Conservation (phyloP, 2,329 filamentous ascomycete genomes). For the Phoma sp. region DNA sequence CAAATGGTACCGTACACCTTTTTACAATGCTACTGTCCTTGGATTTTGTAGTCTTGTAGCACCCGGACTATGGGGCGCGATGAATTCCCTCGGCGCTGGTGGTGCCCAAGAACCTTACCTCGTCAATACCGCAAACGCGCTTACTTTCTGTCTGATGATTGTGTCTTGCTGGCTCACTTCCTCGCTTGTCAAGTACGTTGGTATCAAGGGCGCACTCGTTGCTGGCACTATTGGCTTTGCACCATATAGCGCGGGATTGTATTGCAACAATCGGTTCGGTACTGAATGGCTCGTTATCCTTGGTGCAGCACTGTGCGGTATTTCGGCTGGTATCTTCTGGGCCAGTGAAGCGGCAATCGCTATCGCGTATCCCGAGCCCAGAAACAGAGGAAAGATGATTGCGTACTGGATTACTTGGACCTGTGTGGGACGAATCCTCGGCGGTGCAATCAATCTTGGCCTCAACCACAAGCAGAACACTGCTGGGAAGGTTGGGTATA, state of each 20-base stretch:
- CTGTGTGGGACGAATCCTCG: constrained; percentile 60
- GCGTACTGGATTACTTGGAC: constrained; percentile 59
- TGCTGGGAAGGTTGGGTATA: constrained; percentile 53
- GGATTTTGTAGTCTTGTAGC: constrained; percentile 72
- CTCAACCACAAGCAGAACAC: constrained; percentile 53
- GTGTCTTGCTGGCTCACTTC: constrained; percentile 19
- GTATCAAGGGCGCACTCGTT: constrained; percentile 20
- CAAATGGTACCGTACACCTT: constrained; percentile 72
- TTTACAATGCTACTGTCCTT: constrained; percentile 73
- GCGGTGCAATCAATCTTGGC: constrained; percentile 57
- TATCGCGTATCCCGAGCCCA: constrained; percentile 18
- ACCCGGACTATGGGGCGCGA: constrained; percentile 26
- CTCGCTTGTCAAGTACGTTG: constrained; percentile 17
- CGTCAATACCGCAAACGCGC: constrained; percentile 25
- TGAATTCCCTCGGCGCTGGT: constrained; percentile 25
- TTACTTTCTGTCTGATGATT: constrained; percentile 21
- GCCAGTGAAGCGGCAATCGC: constrained; percentile 19
- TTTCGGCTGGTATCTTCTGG: constrained; percentile 25
- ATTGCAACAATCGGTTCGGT: constrained; percentile 23
- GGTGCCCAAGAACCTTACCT: constrained; percentile 22
- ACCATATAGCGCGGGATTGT: constrained; percentile 22
- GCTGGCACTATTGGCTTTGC: constrained; percentile 21
- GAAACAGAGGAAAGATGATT: constrained; percentile 24
- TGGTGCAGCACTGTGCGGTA: constrained; percentile 19
- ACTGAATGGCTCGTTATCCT: constrained; percentile 21